These are phyloP conservation scores for Phaseolus coccineus DNA, from an alignment of 331 rosid genomes.

Conservation along the genomic window DNA sequence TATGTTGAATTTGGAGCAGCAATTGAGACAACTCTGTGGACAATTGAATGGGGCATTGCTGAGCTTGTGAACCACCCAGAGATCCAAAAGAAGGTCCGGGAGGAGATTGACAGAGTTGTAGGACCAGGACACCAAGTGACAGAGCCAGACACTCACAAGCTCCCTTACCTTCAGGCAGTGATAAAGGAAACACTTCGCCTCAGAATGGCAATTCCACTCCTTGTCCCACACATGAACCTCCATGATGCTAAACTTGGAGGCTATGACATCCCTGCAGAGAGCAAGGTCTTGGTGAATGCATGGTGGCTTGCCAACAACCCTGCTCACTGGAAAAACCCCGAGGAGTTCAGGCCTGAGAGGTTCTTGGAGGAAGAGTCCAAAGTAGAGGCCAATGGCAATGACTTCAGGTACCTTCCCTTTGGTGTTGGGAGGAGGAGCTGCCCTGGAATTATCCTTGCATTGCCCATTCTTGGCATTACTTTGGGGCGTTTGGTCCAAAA, in stretches of 20 bases:
- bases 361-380: slow-evolving; percentile 83
- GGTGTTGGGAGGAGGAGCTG: slow-evolving; percentile 91
- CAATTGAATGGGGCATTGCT: slow-evolving; percentile 90
- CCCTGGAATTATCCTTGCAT: slow-evolving; percentile 86
- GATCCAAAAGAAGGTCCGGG: slow-evolving; percentile 64
- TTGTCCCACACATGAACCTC: slow-evolving; percentile 96
- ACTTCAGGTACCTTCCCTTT: slow-evolving; percentile 84
- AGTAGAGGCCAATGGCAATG: slow-evolving; percentile 92
- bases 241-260: slow-evolving; percentile 76
- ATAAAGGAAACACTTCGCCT: slow-evolving; percentile 82
- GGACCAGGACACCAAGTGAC: slow-evolving; percentile 69
- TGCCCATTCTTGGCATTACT: slow-evolving; percentile 81
- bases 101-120: slow-evolving; percentile 66
- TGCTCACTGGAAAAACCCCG: slow-evolving; percentile 75
- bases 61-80: slow-evolving; percentile 90
- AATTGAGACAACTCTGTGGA: slow-evolving; percentile 82
- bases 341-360: slow-evolving; percentile 87
- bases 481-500: slow-evolving; percentile 87
- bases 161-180: slow-evolving; percentile 91
- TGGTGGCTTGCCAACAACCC: slow-evolving; percentile 99
- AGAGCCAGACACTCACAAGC: slow-evolving; percentile 68
- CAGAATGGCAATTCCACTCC: slow-evolving; percentile 85
- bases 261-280: slow-evolving; percentile 85
- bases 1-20: slow-evolving; percentile 55
- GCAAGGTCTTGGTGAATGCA: slow-evolving; percentile 85